phyloP scores from a whole-genome alignment of 2,329 filamentous ascomycete genomes.

The Pseudogymnoascus sp. region DNA sequence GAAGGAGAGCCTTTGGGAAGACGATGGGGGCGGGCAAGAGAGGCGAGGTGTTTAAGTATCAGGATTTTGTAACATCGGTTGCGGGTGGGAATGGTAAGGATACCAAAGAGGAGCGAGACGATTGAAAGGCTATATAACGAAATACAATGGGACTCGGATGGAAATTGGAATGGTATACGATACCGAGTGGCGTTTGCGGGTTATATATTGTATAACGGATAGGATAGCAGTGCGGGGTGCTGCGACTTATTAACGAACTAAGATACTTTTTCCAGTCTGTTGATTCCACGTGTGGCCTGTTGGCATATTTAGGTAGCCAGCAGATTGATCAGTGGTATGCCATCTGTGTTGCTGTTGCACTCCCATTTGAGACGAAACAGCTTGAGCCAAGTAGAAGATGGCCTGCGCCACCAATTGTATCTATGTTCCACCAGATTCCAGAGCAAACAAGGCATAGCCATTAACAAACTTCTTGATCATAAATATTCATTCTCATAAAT shows the following conservation, averaged over 20 bases:
- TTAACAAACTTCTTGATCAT: background rate
- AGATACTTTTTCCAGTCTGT: background rate
- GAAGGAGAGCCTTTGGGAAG: conserved; percentile 73
- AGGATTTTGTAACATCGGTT: conserved; percentile 65
- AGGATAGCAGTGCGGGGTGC: background rate
- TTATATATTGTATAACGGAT: background rate
- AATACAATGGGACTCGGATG: background rate
- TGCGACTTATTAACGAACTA: conserved; percentile 1
- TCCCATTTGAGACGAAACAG: background rate
- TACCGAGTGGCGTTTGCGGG: conserved; percentile 5
- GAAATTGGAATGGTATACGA: conserved; percentile 1
- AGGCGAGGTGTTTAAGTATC: conserved; percentile 87
- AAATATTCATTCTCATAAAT: conserved; percentile 3
- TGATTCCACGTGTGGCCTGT: background rate
- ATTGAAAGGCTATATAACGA: background rate
- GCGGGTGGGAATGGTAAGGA: conserved; percentile 22
- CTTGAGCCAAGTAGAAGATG: background rate
- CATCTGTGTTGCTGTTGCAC: background rate
- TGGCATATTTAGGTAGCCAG: background rate
- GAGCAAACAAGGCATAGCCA: background rate
- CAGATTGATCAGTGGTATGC: too few relatives aligned
- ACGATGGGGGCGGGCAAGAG: conserved; percentile 43
- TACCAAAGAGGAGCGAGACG: conserved; percentile 16
- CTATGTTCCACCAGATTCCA: background rate
- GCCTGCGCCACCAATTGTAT: background rate